Conservation (phyloP, 306 rosid species). For the Geum urbanum region DNA sequence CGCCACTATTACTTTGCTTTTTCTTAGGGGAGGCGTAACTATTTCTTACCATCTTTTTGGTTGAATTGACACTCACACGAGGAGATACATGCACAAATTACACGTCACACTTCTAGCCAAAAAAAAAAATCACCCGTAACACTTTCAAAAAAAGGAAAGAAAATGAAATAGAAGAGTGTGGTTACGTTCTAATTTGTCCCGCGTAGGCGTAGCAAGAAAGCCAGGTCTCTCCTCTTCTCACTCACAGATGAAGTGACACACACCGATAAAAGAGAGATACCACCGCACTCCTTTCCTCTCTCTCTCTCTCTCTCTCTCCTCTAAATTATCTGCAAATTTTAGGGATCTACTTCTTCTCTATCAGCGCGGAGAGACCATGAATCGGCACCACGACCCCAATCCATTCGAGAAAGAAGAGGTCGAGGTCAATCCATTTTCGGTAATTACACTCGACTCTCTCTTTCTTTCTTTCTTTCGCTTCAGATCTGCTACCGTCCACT, state of each 20-base stretch:
- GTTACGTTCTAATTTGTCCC: slow-evolving; percentile 13
- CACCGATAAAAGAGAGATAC: neutral
- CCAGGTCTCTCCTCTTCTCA: neutral
- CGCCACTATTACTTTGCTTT: no score
- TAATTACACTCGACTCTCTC: slow-evolving; percentile 20
- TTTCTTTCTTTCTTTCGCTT: slow-evolving; percentile 14
- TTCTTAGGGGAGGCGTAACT: no score
- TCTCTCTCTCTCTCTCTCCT: neutral
- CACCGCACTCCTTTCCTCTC: slow-evolving; percentile 5
- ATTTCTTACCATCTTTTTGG: no score
- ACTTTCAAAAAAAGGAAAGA: no score
- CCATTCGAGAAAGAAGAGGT: slow-evolving; percentile 91
- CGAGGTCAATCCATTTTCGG: slow-evolving; percentile 82
- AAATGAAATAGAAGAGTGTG: no score
- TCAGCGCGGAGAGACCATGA: slow-evolving; percentile 45
- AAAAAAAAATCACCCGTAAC: no score
- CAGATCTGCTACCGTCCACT: slow-evolving; percentile 41
- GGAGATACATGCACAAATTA: no score
- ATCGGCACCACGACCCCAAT: slow-evolving; percentile 85
- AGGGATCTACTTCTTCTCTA: slow-evolving; percentile 39
- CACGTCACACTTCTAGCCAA: no score
- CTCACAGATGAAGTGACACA: neutral
- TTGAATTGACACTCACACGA: no score
- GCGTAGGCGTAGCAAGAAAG: slow-evolving; percentile 11
- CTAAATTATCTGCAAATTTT: slow-evolving; percentile 35